Conservation (phyloP, 106 monocot genomes). For the Allium sativum region DNA sequence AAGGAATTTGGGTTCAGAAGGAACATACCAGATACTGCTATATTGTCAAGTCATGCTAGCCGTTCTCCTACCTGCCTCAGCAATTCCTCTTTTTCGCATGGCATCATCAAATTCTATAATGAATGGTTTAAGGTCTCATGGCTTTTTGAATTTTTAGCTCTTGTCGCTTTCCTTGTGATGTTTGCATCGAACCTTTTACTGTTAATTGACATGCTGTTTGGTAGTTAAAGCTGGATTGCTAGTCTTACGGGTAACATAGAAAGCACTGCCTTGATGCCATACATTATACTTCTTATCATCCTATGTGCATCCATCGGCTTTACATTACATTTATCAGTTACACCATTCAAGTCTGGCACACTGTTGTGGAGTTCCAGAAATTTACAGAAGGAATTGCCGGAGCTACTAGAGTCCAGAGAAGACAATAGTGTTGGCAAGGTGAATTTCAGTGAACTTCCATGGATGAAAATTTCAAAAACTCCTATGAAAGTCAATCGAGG, state of each 20-base stretch:
- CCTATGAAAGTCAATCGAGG: slow-evolving; percentile 12
- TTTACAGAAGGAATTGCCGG: slow-evolving; percentile 15
- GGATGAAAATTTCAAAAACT: slow-evolving; percentile 17
- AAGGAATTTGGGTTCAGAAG: slow-evolving; percentile 54
- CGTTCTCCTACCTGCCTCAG: slow-evolving; percentile 80
- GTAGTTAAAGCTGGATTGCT: slow-evolving; percentile 55
- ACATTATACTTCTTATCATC: slow-evolving; percentile 35
- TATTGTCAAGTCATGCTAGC: slow-evolving; percentile 70
- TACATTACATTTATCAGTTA: slow-evolving; percentile 62
- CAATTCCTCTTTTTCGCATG: slow-evolving; percentile 85
- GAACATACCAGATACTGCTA: slow-evolving; percentile 66
- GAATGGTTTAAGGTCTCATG: slow-evolving; percentile 50
- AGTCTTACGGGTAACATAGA: slow-evolving; percentile 32
- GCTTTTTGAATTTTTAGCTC: slow-evolving; percentile 56
- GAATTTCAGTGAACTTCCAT: slow-evolving; percentile 26
- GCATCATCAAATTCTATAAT: slow-evolving; percentile 78
- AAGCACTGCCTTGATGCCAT: slow-evolving; percentile 23
- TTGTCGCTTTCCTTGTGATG: slow-evolving; percentile 58
- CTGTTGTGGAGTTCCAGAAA: slow-evolving; percentile 17
- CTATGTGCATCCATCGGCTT: slow-evolving; percentile 39
- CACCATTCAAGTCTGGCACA: slow-evolving; percentile 60
- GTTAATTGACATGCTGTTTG: slow-evolving; percentile 58
- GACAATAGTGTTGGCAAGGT: slow-evolving; percentile 10
- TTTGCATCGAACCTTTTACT: slow-evolving; percentile 59
- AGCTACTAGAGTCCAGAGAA: slow-evolving; percentile 12